Conservation (phyloP, 1,139 yeast species). For the Saccharomycopsis hybrid region DNA sequence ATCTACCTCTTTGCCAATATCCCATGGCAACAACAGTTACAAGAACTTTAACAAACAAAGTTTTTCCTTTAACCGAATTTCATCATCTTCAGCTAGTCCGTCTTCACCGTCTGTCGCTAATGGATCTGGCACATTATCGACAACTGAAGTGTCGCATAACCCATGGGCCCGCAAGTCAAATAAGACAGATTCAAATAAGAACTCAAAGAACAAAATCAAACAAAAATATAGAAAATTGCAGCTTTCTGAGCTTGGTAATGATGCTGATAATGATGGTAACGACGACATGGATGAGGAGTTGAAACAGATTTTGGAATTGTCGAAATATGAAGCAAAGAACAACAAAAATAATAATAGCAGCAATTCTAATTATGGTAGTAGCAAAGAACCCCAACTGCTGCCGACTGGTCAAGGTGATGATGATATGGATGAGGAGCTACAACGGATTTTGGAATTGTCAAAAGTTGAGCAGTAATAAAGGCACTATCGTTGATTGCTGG, state of each 20-base stretch:
- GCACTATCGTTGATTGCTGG: neutral
- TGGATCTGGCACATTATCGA: neutral
- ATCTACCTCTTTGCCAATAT: neutral
- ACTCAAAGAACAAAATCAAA: slow-evolving; percentile 1
- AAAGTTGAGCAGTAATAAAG: slow-evolving; percentile 4
- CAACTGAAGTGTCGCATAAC: neutral
- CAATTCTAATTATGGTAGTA: neutral
- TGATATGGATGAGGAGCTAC: slow-evolving; percentile 10
- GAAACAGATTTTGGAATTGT: slow-evolving; percentile 9
- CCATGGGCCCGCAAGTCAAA: neutral
- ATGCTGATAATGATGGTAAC: neutral
- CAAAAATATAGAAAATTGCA: slow-evolving; percentile 1
- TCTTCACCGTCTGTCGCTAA: neutral
- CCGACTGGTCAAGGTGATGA: neutral
- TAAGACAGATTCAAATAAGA: neutral
- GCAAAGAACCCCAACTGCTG: neutral
- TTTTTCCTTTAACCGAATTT: neutral
- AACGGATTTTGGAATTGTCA: slow-evolving; percentile 10
- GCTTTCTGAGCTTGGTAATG: slow-evolving; percentile 1
- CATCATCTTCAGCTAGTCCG: neutral
- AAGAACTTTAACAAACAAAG: neutral
- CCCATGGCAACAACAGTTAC: neutral
- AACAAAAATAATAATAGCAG: neutral
- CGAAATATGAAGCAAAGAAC: slow-evolving; percentile 8
- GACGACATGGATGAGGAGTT: slow-evolving; percentile 9